Evolutionary conservation across 345 rosid species (phyloP).

Genomic region (Capsella bursapastoris): DNA sequence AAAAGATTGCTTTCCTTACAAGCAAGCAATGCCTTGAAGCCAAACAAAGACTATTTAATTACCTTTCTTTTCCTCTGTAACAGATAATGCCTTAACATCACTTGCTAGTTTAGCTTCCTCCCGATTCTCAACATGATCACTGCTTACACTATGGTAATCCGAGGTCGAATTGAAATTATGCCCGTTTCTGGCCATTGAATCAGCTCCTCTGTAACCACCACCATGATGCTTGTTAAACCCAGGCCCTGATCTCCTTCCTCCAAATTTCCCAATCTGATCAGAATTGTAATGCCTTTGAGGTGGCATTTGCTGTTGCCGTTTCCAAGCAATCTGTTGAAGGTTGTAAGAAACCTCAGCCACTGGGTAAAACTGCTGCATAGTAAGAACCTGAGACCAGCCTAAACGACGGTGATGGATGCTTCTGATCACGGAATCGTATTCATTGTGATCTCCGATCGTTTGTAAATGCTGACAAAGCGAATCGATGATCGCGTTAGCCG

Average conservation of each 20-base stretch:
- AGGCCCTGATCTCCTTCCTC: slow-evolving; percentile 60
- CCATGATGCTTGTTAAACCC: slow-evolving; percentile 52
- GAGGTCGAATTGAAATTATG: slow-evolving; percentile 45
- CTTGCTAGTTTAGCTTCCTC: slow-evolving; percentile 49
- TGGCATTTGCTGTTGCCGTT: slow-evolving; percentile 58
- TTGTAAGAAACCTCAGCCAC: slow-evolving; percentile 59
- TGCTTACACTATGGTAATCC: slow-evolving; percentile 38
- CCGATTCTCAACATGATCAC: slow-evolving; percentile 45
- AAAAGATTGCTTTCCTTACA: slow-evolving; percentile 34
- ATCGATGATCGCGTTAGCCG: slow-evolving; percentile 91
- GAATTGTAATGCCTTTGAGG: slow-evolving; percentile 45
- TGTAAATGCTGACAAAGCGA: slow-evolving; percentile 70
- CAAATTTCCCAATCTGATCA: slow-evolving; percentile 59
- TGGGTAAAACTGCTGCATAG: slow-evolving; percentile 83
- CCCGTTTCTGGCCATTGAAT: slow-evolving; percentile 46
- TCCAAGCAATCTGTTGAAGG: slow-evolving; percentile 72
- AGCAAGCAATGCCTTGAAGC: slow-evolving; percentile 25
- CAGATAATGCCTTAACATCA: slow-evolving; percentile 46
- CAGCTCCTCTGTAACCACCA: slow-evolving; percentile 47
- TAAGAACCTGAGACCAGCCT: slow-evolving; percentile 75
- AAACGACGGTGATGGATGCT: slow-evolving; percentile 76
- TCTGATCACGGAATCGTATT: slow-evolving; percentile 63
- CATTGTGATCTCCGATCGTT: slow-evolving; percentile 69
- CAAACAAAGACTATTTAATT: slow-evolving; percentile 11
- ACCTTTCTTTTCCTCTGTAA: slow-evolving; percentile 68